A percentile compares a stretch with the other conserved stretches of the same genome.
These are phyloP conservation scores for Trichoderma brevicompactum DNA, from an alignment of 2,329 filamentous ascomycete genomes.

Conservation along the genomic window DNA sequence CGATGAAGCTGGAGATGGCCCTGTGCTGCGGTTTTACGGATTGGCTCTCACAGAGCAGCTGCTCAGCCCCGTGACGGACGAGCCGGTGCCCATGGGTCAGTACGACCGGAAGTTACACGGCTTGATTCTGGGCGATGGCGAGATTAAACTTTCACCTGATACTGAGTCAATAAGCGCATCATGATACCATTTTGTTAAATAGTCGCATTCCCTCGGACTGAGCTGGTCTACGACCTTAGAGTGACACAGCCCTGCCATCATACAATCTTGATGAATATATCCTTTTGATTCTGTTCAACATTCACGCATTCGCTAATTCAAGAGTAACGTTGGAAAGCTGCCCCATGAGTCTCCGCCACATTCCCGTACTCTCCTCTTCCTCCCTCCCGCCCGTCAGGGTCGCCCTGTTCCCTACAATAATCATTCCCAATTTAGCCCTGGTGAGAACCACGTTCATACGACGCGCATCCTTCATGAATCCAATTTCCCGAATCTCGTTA, in stretches of 20 bases:
- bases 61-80: slow-evolving; percentile 59
- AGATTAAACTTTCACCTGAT: slow-evolving; percentile 47
- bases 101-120: slow-evolving; percentile 83
- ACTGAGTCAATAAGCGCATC: slow-evolving; percentile 8
- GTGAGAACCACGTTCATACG: slow-evolving; percentile 49
- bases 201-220: too few species aligned
- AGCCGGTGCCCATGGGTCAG: slow-evolving; percentile 72
- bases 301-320: neutral
- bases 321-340: slow-evolving; percentile 3
- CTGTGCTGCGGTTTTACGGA: slow-evolving; percentile 65
- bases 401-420: slow-evolving; percentile 40
- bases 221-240: neutral
- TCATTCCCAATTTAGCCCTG: slow-evolving; percentile 41
- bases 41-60: slow-evolving; percentile 87
- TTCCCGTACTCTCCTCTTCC: slow-evolving; percentile 26
- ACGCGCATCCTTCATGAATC: slow-evolving; percentile 48
- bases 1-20: slow-evolving; percentile 32
- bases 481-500: slow-evolving; percentile 45
- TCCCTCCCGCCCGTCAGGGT: slow-evolving; percentile 36
- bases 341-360: slow-evolving; percentile 26
- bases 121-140: slow-evolving; percentile 72
- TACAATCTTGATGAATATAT: neutral
- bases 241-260: neutral
- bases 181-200: neutral
- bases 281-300: neutral